Conservation (phyloP, 768 basidiomycete species). For the Tephrocybe sp. region DNA sequence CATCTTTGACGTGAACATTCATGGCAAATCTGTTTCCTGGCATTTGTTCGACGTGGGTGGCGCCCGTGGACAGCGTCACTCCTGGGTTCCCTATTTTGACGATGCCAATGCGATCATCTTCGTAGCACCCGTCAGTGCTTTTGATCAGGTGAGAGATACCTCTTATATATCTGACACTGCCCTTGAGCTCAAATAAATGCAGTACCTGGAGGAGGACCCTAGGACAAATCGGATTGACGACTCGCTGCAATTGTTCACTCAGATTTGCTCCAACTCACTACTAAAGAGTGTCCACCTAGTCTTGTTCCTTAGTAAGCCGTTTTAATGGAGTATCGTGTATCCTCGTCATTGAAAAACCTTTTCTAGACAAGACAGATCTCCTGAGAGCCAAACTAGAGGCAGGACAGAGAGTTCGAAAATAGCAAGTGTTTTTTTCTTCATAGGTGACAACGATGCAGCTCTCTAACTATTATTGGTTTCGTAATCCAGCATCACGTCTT, state of each 20-base stretch:
- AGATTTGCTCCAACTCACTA: conserved; percentile 80
- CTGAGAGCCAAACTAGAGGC: conserved; percentile 68
- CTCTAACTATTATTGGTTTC: not conserved
- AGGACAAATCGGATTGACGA: conserved; percentile 85
- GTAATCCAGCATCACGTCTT: conserved; percentile 68
- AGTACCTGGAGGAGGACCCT: conserved; percentile 89
- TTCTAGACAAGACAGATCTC: conserved; percentile 75
- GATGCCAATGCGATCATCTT: conserved; percentile 82
- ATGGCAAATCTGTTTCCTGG: conserved; percentile 76
- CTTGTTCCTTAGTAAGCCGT: conserved; percentile 56
- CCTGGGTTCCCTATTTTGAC: conserved; percentile 79
- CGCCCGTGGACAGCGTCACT: conserved; percentile 69
- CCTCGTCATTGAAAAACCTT: not conserved
- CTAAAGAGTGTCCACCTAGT: conserved; percentile 69
- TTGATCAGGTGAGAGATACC: conserved; percentile 63
- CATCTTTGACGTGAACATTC: conserved; percentile 77
- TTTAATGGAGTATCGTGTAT: not conserved
- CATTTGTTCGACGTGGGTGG: conserved; percentile 75
- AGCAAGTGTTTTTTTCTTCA: conserved; percentile 50
- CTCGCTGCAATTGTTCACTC: conserved; percentile 84
- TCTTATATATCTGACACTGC: too few relatives aligned
- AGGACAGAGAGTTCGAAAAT: conserved; percentile 75
- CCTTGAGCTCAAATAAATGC: not conserved
- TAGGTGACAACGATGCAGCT: not conserved
- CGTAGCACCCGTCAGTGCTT: conserved; percentile 76